Base-by-base conservation (phyloP, 2,329 filamentous ascomycete genomes). In the Sporothrix sp. region DNA sequence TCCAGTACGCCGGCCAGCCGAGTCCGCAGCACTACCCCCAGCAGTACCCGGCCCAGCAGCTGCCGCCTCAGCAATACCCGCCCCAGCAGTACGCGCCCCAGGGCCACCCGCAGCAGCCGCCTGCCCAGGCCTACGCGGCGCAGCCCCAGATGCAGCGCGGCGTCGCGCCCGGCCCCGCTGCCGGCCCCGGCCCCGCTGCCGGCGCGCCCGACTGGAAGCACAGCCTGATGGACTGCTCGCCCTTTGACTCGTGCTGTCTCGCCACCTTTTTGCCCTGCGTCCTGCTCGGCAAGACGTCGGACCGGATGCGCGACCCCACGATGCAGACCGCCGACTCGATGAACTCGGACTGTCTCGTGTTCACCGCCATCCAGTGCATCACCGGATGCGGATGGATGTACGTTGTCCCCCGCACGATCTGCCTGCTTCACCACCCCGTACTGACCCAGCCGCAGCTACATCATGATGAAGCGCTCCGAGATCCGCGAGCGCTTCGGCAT, bases 401-500 rank as follows among this genome's bases (percentile, higher is more conserved):
- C 56, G 66, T 58, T 7, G 49, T 21, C 30, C 13, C 40, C 20
- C 13, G n/a, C 40, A n/a, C 13, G n/a, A 23, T 39, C 23, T 23
- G 20, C 23, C 32, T 23, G 18, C 18, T 23, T 1, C 40, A 11
- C 8, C 13, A 38, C 7, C 4, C 13, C 33, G 52, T 10, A 38
- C 48, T 27, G 9, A 28, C 32, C 21, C 25, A 28, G 10, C 5
- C 5, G 10, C 52, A 71, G 68, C 56, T 70, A 67, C 57, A 66
- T 71, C 55, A 73, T 75, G 67, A 64, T 76, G 55, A 76, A 78
- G 63, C 74, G 78, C 44, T 60, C 60, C 51, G 70, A 77, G 58
- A 72, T 80, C 56, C 73, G 77, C 44, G 65, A 74, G 49, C 68
- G 66, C 36, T 78, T 75, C 63, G 68, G 68, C 56, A 78, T 81